phyloP scores from a whole-genome alignment of 164 flowering plant genomes.

The Piper betle region DNA sequence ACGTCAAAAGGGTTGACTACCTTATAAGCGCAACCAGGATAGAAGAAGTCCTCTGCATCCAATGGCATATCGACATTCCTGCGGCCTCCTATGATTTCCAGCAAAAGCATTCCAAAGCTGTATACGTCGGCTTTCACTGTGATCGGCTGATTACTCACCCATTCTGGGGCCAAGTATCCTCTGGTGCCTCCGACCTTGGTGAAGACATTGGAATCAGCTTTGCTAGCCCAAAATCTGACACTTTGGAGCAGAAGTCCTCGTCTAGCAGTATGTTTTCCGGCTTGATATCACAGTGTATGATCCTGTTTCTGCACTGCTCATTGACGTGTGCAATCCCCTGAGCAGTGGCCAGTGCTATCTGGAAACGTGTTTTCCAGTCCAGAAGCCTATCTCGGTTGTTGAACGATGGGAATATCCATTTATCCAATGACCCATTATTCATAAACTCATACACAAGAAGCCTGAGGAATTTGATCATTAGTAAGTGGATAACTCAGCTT shows the following conservation, averaged over 20 bases:
- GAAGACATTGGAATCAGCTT: slow-evolving; percentile 87
- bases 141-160: slow-evolving; percentile 86
- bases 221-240: slow-evolving; percentile 90
- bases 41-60: slow-evolving; percentile 68
- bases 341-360: slow-evolving; percentile 70
- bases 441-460: slow-evolving; percentile 87
- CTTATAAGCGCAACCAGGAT: slow-evolving; percentile 92
- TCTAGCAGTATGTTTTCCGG: slow-evolving; percentile 90
- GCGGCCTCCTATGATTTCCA: slow-evolving; percentile 87
- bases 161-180: slow-evolving; percentile 92
- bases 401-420: slow-evolving; percentile 79
- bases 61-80: slow-evolving; percentile 83
- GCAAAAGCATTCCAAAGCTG: slow-evolving; percentile 91
- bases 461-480: slow-evolving; percentile 21
- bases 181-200: slow-evolving; percentile 92
- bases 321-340: slow-evolving; percentile 92
- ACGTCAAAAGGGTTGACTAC: slow-evolving; percentile 13
- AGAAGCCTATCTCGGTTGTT: slow-evolving; percentile 27
- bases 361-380: slow-evolving; percentile 71
- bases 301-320: slow-evolving; percentile 77
- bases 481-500: slow-evolving; percentile 27
- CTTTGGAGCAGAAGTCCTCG: slow-evolving; percentile 76
- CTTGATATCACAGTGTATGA: slow-evolving; percentile 93
- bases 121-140: slow-evolving; percentile 94
- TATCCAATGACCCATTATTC: slow-evolving; percentile 87